Evolutionary conservation across 202 grass and related monocot genomes (phyloP).

Genomic region (Schoenoplectus tabernaemontani): DNA sequence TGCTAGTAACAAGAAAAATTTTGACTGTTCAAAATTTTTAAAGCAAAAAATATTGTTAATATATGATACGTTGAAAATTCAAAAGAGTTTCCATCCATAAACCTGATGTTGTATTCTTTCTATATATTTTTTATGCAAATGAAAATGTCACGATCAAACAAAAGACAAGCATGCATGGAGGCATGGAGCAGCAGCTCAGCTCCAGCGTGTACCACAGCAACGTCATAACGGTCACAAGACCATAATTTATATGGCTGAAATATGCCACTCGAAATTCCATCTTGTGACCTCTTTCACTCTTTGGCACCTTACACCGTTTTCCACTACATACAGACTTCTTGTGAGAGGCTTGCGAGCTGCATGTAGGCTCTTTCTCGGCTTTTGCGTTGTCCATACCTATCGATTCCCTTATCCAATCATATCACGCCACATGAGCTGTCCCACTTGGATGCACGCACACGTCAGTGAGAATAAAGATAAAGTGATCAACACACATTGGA

Average conservation of each 20-base stretch:
- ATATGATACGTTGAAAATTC: too few relatives aligned
- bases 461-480: not conserved
- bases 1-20: too few relatives aligned
- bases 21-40: too few relatives aligned
- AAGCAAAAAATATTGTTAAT: too few relatives aligned
- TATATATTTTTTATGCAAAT: too few relatives aligned
- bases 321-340: conserved; percentile 15
- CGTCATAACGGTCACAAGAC: conserved; percentile 4
- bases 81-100: too few relatives aligned
- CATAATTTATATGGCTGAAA: conserved; percentile 2
- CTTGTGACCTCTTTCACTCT: conserved; percentile 13
- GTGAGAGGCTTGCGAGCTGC: conserved; percentile 13
- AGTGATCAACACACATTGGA: too few relatives aligned
- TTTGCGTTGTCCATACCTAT: conserved; percentile 6
- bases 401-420: not conserved
- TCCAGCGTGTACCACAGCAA: conserved; percentile 1
- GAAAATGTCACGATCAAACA: not conserved
- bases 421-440: not conserved
- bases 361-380: not conserved
- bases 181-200: not conserved
- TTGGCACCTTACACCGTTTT: not conserved
- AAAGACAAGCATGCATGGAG: conserved; percentile 7
- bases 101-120: too few relatives aligned
- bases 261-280: conserved; percentile 9
- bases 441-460: not conserved